Evolutionary conservation across 805 yeast species (phyloP), one percentile per base, ranked within the genome.

Genomic region (Debaryomyces maramus): DNA sequence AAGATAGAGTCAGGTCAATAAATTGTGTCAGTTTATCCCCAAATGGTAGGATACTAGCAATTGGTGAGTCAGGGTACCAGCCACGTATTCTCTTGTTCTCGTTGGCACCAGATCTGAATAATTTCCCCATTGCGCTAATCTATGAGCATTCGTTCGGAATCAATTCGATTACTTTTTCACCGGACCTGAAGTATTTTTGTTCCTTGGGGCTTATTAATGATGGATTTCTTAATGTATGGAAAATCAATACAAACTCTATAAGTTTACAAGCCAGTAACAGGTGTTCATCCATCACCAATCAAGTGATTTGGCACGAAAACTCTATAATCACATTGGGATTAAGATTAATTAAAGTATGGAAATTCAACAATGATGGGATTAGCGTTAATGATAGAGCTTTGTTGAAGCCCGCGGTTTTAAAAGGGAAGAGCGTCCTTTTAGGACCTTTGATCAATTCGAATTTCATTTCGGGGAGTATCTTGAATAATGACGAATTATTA

Each of bases 161-260:
- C 13, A 66, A 73, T 26, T 62, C 67, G 6, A 49, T 85, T 13
- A 59, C 65, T 15, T 85, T 85, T 53, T 77, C 86, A 0, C 78
- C 80, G 0, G 78, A 80, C 44, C 81, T 83, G 37, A 65, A 59
- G 29, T 66, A 55, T 40, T 58, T 85, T 23, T 75, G 83, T 23
- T 80, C 88, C 7, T 58, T 83, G 34, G 91, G 91, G 0, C 62
- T 77, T n/a, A 64, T 80, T 3, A 81, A 80, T 48, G 93, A 85
- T 55, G 88, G 90, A 1, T 81, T 71, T 41, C 52, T 85, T 9
- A 75, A 78, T 47, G 58, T 85, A 6, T 85, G 91, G 90, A 67
- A 58, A 34, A 52, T 75, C 10, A 44, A 47, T 4, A 29, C 51
- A 4, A 28, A 39, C 0, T 22, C 52, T 1, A 48, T 57, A 5